Evolutionary conservation across 2,329 filamentous ascomycete species (phyloP), one percentile per base, ranked within the genome.

Genomic region (Apiospora hydei): DNA sequence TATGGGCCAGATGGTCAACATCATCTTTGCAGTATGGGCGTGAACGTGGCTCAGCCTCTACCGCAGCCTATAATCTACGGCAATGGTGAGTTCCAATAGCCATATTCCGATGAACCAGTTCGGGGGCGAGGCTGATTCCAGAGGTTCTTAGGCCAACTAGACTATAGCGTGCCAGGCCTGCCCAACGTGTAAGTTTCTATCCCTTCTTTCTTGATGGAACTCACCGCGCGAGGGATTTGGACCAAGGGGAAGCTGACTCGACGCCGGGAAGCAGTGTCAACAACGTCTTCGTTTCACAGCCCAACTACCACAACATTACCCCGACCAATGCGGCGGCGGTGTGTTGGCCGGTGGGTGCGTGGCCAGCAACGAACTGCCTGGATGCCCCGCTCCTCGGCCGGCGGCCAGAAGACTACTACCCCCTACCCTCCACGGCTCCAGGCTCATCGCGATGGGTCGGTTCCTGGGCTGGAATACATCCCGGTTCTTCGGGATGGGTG

Each of bases 381-480:
- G 57, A 64, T 18, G 34, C 14, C 44, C 66, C 49, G 46, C 70
- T 43, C 24, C 43, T 26, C 64, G 64, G 70, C 30, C 64, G 70
- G n/a, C 67, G 70, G 53, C 66, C 70, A 21, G 70, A 71, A 21
- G 70, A 71, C 38, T 57, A 71, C 46, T 46, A 69, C 47, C 66
- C 66, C 70, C 34, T 51, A 64, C 6, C 64, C 26, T 11, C 61
- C 46, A 34, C 43, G 61, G 34, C 57, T 64, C n/a, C 57, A 38
- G 18, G 34, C 30, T 41, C 30, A 24, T n/a, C 57, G 34, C 57
- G 57, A 41, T 64, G 57, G 57, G 10, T 64, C 57, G 8, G 18
- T 64, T 38, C 57, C 57, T 13, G 57, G 57, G 34, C 34, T 64
- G 18, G 57, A 64, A 34, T 64, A 64, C 34, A 64, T 64, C 10